These are phyloP conservation scores for Microsporum audouinii DNA, from an alignment of 2,329 filamentous ascomycete genomes.

Conservation along the genomic window DNA sequence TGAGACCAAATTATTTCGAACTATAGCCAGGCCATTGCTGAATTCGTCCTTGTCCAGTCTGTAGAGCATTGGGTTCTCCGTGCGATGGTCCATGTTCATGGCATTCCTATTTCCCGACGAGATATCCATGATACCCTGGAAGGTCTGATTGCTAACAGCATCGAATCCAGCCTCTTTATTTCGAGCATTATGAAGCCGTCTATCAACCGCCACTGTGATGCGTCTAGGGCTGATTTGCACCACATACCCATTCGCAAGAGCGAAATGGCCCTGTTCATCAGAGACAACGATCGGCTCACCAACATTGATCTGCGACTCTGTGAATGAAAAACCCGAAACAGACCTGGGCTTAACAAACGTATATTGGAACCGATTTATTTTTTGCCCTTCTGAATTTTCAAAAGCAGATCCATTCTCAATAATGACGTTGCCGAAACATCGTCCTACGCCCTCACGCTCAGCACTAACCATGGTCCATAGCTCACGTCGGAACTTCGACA, in stretches of 20 bases:
- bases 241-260: conserved; percentile 83
- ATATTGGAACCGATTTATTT: conserved; percentile 87
- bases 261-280: conserved; percentile 89
- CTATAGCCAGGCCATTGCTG: conserved; percentile 90
- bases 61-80: conserved; percentile 50
- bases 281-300: conserved; percentile 95
- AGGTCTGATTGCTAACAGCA: conserved; percentile 65
- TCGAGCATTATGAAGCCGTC: conserved; percentile 75
- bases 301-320: conserved; percentile 74
- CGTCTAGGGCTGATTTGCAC: conserved; percentile 61
- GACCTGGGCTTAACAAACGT: conserved; percentile 62
- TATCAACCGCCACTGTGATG: conserved; percentile 82
- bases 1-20: conserved; percentile 85
- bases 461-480: conserved; percentile 91
- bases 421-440: conserved; percentile 80
- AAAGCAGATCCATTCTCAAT: conserved; percentile 65
- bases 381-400: conserved; percentile 58
- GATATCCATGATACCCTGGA: conserved; percentile 85
- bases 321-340: conserved; percentile 61
- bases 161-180: conserved; percentile 67
- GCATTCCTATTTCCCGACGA: not conserved
- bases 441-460: conserved; percentile 75
- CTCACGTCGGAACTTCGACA: conserved; percentile 75
- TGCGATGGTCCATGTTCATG: conserved; percentile 24
- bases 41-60: conserved; percentile 96